A percentile compares a stretch with the other conserved stretches of the same genome.
phyloP scores from a whole-genome alignment of 2,329 filamentous ascomycete genomes.

The Paecilomyces niveus region DNA sequence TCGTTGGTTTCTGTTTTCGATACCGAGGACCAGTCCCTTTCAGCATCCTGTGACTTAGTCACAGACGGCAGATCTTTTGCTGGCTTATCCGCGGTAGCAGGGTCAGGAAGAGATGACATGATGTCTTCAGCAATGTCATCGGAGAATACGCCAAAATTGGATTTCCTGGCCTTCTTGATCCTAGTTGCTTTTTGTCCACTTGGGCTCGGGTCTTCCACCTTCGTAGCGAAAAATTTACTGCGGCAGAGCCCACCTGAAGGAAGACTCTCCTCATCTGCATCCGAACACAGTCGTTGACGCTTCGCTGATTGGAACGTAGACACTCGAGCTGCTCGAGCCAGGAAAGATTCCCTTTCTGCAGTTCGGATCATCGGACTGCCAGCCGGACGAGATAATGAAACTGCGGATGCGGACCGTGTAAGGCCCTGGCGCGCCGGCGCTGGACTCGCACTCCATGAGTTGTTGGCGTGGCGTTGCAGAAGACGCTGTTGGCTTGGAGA shows the following conservation, averaged over 20 bases:
- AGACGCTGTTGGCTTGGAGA: conserved; percentile 58
- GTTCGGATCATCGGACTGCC: conserved; percentile 37
- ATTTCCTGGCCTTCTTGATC: conserved; percentile 36
- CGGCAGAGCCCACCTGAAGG: conserved; percentile 26
- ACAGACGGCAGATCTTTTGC: conserved; percentile 6
- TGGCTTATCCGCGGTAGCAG: conserved; percentile 5
- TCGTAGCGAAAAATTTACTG: conserved; percentile 44
- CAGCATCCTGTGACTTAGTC: conserved; percentile 4
- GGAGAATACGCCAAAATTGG: conserved; percentile 44
- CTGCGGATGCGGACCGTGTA: conserved; percentile 25
- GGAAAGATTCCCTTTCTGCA: conserved; percentile 32
- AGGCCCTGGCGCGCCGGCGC: conserved; percentile 33
- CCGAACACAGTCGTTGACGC: conserved; percentile 46
- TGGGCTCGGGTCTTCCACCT: conserved; percentile 30
- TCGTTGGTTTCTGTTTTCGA: neutral
- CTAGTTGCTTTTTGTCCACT: conserved; percentile 27
- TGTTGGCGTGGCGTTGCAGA: conserved; percentile 46
- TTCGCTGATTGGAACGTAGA: conserved; percentile 44
- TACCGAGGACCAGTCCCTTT: neutral
- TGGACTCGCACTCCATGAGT: conserved; percentile 49
- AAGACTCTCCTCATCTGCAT: conserved; percentile 29
- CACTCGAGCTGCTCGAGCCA: conserved; percentile 28
- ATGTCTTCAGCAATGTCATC: conserved; percentile 47
- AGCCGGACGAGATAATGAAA: conserved; percentile 29
- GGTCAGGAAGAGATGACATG: conserved; percentile 39